Evolutionary conservation across 2,329 filamentous ascomycete genomes (phyloP), one percentile per base, ranked within the genome.

Genomic region (Elsinoe perseae): DNA sequence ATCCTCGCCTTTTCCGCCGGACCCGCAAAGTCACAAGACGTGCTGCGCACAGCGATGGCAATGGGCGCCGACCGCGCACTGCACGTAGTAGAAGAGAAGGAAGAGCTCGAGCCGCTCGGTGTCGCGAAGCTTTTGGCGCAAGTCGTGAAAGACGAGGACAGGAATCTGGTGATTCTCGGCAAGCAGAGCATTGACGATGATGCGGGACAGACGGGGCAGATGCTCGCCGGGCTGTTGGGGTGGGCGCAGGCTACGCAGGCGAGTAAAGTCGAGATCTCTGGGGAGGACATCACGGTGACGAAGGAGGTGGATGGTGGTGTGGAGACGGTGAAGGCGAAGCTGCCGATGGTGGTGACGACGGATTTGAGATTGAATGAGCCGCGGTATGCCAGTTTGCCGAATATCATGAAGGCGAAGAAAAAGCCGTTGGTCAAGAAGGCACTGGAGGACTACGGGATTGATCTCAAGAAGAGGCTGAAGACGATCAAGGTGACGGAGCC

Each of bases 351-450:
- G 54, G 87, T 98, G 65, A 98, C 93, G 60, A 95, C 93, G 60
- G 93, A 98, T 77, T 72, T 98, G 75, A 78, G 93, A 54, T 76
- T 98, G 71, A 98, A 98, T 69, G 89, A 95, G 81, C 93, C 93
- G 58, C 79, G 93, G 62, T 98, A 95, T 72, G 93, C 92, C 20
- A 95, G 84, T 73, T 72, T 98, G 81, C 92, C 91, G 52, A 97
- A 97, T 70, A 97, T 98, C 63, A 98, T 98, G 93, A 98, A 97
- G 85, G 93, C 93, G 54, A 98, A 98, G 87, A 98, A 97, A 87
- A 98, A 98, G 86, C 88, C 88, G 68, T 69, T 98, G 65, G 89
- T 93, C 67, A 97, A 96, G 86, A 86, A 89, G 80, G 89, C 81
- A 62, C 71, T 96, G 70, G 80, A 77, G 57, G 93, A 98, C 69